Evolutionary conservation across 1,139 yeast species (phyloP).

Genomic region (Scheffersomyces titani): DNA sequence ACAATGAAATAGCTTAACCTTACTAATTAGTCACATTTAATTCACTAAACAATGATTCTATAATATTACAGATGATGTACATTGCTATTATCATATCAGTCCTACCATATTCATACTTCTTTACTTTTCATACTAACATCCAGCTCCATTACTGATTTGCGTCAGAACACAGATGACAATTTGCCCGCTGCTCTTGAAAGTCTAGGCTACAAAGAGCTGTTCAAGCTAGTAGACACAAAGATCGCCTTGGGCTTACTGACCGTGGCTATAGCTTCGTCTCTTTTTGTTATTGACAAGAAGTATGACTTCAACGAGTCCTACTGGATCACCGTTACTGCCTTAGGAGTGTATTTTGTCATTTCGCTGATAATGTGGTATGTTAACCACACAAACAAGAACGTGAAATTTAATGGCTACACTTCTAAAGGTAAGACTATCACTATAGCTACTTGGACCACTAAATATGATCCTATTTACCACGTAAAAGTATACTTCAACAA

Average conservation of each 20-base stretch:
- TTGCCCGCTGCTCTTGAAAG: constrained; percentile 47
- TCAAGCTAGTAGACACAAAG: constrained; percentile 58
- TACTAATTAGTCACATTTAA: not conserved
- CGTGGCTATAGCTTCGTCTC: constrained; percentile 63
- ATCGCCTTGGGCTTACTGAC: constrained; percentile 69
- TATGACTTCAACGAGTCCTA: constrained; percentile 42
- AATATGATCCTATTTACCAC: constrained; percentile 47
- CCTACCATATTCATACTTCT: not conserved
- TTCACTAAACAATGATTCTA: not conserved
- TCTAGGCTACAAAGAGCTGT: constrained; percentile 66
- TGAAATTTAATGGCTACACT: constrained; percentile 58
- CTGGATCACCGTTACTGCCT: constrained; percentile 30
- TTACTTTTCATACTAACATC: not conserved
- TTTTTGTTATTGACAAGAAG: constrained; percentile 69
- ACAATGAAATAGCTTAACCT: not conserved
- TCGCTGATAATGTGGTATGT: constrained; percentile 52
- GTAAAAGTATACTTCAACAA: constrained; percentile 32
- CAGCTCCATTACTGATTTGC: constrained; percentile 48
- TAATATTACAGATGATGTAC: not conserved
- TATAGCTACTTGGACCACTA: constrained; percentile 39
- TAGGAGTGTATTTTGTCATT: constrained; percentile 57
- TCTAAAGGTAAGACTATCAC: constrained; percentile 36
- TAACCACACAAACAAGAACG: constrained; percentile 53
- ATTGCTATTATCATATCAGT: not conserved
- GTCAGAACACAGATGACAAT: constrained; percentile 52